Conservation (phyloP, 306 rosid species). For the Datisca glomerata region DNA sequence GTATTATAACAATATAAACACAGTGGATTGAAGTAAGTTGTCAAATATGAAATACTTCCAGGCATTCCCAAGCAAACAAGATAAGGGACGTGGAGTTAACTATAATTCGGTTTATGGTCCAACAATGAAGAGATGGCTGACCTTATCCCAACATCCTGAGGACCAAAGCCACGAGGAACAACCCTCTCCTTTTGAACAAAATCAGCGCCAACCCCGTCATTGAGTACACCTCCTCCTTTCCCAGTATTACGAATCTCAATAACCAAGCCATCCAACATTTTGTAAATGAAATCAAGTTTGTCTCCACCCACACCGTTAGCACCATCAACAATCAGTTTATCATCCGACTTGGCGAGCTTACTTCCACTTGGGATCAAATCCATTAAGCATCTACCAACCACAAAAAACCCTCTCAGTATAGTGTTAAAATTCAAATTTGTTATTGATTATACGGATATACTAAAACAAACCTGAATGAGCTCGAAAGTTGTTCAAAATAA, state of each 20-base stretch:
- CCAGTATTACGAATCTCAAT: constrained; percentile 68
- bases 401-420: constrained; percentile 16
- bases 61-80: too few species aligned
- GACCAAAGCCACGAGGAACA: constrained; percentile 52
- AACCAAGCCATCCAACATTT: constrained; percentile 35
- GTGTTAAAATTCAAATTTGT: background rate
- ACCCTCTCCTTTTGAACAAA: constrained; percentile 95
- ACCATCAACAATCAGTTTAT: constrained; percentile 70
- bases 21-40: too few species aligned
- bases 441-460: background rate
- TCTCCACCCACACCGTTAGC: constrained; percentile 92
- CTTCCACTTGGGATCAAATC: constrained; percentile 51
- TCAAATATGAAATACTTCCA: too few species aligned
- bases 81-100: too few species aligned
- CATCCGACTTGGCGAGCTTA: constrained; percentile 15
- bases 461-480: constrained; percentile 61
- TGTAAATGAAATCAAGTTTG: constrained; percentile 44
- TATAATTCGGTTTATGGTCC: constrained; percentile 5
- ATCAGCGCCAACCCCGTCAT: constrained; percentile 97
- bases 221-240: constrained; percentile 64
- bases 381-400: constrained; percentile 68
- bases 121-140: constrained; percentile 28
- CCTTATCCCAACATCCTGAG: constrained; percentile 63
- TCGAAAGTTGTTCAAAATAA: constrained; percentile 61
- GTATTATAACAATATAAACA: too few species aligned